Conservation (phyloP, 2,329 filamentous ascomycete species). For the Stagonosporopsis vannaccii region DNA sequence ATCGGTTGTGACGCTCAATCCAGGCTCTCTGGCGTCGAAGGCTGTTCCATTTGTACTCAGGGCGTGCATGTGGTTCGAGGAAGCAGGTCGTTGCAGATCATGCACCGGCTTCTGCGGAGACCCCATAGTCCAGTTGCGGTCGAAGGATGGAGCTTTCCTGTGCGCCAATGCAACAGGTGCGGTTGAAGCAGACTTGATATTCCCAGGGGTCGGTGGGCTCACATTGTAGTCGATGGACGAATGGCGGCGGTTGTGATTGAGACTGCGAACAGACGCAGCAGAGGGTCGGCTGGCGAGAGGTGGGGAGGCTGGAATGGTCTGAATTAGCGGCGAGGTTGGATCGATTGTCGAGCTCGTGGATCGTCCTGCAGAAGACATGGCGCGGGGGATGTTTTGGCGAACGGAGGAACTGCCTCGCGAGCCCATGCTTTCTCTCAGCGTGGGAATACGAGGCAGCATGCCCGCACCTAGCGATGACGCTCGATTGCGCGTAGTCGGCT, state of each 20-base stretch:
- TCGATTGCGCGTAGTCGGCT: conserved; percentile 56
- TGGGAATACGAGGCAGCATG: conserved; percentile 49
- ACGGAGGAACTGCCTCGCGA: conserved; percentile 31
- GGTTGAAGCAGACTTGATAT: conserved; percentile 29
- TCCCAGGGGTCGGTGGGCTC: conserved; percentile 35
- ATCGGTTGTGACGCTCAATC: conserved; percentile 58
- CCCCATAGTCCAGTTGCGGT: conserved; percentile 65
- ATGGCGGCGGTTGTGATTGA: conserved; percentile 85
- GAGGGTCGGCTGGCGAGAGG: conserved; percentile 67
- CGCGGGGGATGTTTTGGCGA: conserved; percentile 41
- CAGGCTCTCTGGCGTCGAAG: conserved; percentile 37
- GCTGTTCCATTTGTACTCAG: conserved; percentile 40
- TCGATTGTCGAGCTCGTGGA: conserved; percentile 41
- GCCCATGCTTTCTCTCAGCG: conserved; percentile 42
- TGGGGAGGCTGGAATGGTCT: conserved; percentile 53
- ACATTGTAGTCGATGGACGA: conserved; percentile 80
- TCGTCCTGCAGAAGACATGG: conserved; percentile 43
- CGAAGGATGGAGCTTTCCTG: conserved; percentile 65
- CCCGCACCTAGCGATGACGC: conserved; percentile 53
- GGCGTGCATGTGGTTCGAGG: conserved; percentile 43
- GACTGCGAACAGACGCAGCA: conserved; percentile 79
- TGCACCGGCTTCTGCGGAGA: conserved; percentile 42
- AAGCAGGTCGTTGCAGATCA: conserved; percentile 41
- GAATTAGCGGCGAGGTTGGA: conserved; percentile 53
- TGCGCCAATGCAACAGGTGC: conserved; percentile 49